Conservation (phyloP, 2,329 filamentous ascomycete species). For the Trichophaea hybrida region DNA sequence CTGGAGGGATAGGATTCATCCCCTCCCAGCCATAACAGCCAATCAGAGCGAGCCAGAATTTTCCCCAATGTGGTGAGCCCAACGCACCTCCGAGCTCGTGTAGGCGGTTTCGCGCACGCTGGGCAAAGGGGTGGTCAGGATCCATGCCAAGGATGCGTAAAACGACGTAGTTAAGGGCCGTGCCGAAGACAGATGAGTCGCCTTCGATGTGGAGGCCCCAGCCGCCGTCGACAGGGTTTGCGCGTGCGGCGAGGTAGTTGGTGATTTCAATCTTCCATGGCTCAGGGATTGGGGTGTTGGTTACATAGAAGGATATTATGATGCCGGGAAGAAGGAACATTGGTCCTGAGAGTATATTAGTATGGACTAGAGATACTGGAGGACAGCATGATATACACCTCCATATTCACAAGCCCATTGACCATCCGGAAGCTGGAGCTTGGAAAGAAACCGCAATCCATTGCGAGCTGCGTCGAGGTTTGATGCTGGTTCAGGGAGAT, state of each 20-base stretch:
- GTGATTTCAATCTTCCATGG: conserved; percentile 76
- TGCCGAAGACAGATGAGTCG: conserved; percentile 83
- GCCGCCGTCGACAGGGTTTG: conserved; percentile 77
- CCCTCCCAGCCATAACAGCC: conserved; percentile 79
- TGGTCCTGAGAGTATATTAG: conserved; percentile 39
- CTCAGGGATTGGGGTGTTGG: conserved; percentile 69
- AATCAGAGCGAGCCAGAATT: conserved; percentile 81
- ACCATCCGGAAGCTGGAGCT: conserved; percentile 73
- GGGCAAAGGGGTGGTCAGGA: conserved; percentile 69
- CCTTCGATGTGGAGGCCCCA: conserved; percentile 96
- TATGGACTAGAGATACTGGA: background rate
- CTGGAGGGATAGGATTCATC: conserved; percentile 85
- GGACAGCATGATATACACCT: conserved; percentile 29
- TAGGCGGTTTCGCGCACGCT: conserved; percentile 66
- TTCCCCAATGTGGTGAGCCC: conserved; percentile 85
- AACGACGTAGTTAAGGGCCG: conserved; percentile 69
- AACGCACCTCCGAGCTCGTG: conserved; percentile 76
- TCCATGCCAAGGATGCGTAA: conserved; percentile 70
- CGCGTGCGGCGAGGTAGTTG: conserved; percentile 77
- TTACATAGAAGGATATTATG: conserved; percentile 76
- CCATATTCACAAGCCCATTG: conserved; percentile 98
- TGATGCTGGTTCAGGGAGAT: conserved; percentile 53
- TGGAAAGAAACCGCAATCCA: conserved; percentile 73
- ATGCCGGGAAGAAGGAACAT: conserved; percentile 88
- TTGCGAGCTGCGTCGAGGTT: conserved; percentile 69